Conservation (phyloP, 1,139 yeast genomes). For the Zygosaccharomyces pseudobailii region DNA sequence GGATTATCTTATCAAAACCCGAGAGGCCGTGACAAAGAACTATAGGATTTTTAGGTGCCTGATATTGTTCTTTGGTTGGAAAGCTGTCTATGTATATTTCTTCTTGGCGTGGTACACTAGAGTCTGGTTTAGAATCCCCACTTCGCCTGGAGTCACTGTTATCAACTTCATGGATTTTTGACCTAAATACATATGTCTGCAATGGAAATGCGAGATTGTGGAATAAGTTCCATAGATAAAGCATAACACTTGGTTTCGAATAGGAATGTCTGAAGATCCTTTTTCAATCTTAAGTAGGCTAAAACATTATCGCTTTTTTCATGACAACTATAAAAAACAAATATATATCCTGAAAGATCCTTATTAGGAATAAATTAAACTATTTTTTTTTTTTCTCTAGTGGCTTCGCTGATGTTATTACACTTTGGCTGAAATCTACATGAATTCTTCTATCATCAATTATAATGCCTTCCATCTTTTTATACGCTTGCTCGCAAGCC, state of each 20-base stretch:
- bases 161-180: neutral
- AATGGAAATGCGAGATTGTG: neutral
- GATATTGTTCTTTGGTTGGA: conserved; percentile 29
- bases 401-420: neutral
- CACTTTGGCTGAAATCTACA: conserved; percentile 65
- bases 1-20: conserved; percentile 63
- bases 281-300: neutral
- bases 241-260: neutral
- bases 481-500: conserved; percentile 57
- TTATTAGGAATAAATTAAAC: neutral
- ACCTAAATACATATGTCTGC: neutral
- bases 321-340: neutral
- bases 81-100: conserved; percentile 4
- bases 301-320: neutral
- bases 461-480: conserved; percentile 53
- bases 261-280: neutral
- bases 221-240: neutral
- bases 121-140: neutral
- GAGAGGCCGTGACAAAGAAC: conserved; percentile 81
- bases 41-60: conserved; percentile 54
- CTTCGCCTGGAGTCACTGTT: neutral
- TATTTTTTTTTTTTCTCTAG: neutral
- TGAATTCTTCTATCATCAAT: conserved; percentile 62
- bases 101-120: neutral
- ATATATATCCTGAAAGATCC: too few relatives aligned